phyloP scores from a whole-genome alignment of 2,329 filamentous ascomycete genomes.

The Penicillium sp. region DNA sequence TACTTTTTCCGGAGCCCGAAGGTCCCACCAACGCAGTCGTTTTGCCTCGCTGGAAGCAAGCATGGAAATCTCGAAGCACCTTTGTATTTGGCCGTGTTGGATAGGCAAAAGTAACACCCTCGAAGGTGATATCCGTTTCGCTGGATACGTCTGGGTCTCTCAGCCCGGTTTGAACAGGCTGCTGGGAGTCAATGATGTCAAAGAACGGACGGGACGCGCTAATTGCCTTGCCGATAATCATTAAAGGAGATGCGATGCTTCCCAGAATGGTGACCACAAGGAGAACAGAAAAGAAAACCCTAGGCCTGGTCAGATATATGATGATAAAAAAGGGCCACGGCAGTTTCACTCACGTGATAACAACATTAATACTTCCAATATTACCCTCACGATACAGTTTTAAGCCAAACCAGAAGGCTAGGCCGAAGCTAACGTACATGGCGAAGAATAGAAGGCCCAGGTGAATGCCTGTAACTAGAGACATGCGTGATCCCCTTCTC shows the following conservation, averaged over 20 bases:
- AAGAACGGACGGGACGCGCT: slow-evolving; percentile 38
- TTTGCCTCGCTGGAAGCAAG: slow-evolving; percentile 67
- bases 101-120: slow-evolving; percentile 50
- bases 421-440: slow-evolving; percentile 40
- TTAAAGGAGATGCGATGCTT: slow-evolving; percentile 36
- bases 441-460: slow-evolving; percentile 40
- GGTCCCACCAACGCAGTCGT: slow-evolving; percentile 84
- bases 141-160: not conserved
- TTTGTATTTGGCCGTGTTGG: slow-evolving; percentile 26
- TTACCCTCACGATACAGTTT: slow-evolving; percentile 39
- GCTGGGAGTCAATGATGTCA: slow-evolving; percentile 34
- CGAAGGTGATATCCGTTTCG: not conserved
- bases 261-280: slow-evolving; percentile 32
- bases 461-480: slow-evolving; percentile 35
- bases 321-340: not conserved
- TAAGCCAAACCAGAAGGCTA: slow-evolving; percentile 45
- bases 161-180: not conserved
- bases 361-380: slow-evolving; percentile 38
- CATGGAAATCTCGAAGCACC: slow-evolving; percentile 43
- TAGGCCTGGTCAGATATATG: slow-evolving; percentile 13
- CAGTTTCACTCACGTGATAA: slow-evolving; percentile 37
- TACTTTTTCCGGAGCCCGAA: slow-evolving; percentile 86
- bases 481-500: slow-evolving; percentile 34
- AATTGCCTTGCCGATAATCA: slow-evolving; percentile 40
- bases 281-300: slow-evolving; percentile 42